Base-by-base conservation (phyloP, 345 rosid genomes). In the Citrus australasica region DNA sequence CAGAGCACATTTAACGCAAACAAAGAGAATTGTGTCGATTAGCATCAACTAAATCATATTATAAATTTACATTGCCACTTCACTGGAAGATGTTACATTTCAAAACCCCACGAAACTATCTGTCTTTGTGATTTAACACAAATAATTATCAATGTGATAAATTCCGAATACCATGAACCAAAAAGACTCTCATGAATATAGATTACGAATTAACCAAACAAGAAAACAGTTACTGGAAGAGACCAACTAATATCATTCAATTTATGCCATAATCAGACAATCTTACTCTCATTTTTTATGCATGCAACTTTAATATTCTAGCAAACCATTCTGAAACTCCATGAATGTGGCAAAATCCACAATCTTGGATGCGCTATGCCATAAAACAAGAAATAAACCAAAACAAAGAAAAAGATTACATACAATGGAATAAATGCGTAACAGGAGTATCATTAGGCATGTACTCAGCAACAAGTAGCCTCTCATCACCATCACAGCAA, bases 301-400 rank as follows among this genome's bases (percentile, higher is more conserved):
- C 42, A 60, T 25, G n/a, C 55, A 40, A n/a, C 21, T 1, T 3
- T 37, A 74, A 38, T 46, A 61, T 19, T 9, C 28, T 28, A 61
- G n/a, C 55, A 32, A 32, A 67, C 4, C 30, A 9, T 38, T 10
- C 42, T 2, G 28, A 38, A 9, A 68, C 72, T 24, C 27, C 42
- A 38, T 25, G 71, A 33, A 59, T 56, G 79, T 38, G 91, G 97
- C 77, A 32, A 58, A n/a, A 6, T 97, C 48, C 33, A 51, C 61
- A 73, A 35, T 24, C 51, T 35, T 72, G 32, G 22, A 38, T 19
- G n/a, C 33, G 21, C 3, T 3, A 28, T 3, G 53, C 19, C 8
- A 48, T 1, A 14, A 48, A 48, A 13, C 53, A 48, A 10, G 53
- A 13, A 48, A 13, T 10, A 11, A 11, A 14, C 55, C 6, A 48